Conservation (phyloP, 2,329 filamentous ascomycete species). For the Pyrenophora teres region DNA sequence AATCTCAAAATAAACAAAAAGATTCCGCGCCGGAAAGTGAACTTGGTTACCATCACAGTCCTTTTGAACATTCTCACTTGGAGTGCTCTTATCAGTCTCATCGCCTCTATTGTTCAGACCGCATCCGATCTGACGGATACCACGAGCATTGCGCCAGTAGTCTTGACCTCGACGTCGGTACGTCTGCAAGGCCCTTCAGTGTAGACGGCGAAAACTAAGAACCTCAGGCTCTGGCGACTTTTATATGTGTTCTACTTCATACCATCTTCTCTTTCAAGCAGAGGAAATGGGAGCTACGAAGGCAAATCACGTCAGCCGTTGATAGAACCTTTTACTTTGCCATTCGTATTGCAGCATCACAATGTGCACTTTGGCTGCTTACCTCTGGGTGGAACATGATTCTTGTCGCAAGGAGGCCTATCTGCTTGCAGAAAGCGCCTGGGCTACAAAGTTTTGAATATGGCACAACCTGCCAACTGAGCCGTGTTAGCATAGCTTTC, state of each 20-base stretch:
- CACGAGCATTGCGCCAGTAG: conserved; percentile 36
- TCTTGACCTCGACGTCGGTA: conserved; percentile 43
- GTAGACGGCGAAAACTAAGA: background rate
- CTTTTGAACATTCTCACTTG: conserved; percentile 44
- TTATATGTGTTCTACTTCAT: conserved; percentile 44
- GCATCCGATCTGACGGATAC: conserved; percentile 33
- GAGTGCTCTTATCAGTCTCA: conserved; percentile 37
- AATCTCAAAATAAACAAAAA: conserved; percentile 18
- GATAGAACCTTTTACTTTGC: conserved; percentile 42
- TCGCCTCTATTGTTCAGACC: conserved; percentile 38
- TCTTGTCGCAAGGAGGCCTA: conserved; percentile 43
- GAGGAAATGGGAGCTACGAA: conserved; percentile 35
- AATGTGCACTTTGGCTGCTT: conserved; percentile 46
- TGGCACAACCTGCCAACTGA: conserved; percentile 39
- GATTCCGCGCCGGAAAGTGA: conserved; percentile 37
- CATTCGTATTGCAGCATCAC: conserved; percentile 36
- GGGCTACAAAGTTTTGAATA: conserved; percentile 38
- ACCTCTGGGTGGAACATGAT: conserved; percentile 49
- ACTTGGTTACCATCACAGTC: conserved; percentile 41
- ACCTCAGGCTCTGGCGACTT: conserved; percentile 39
- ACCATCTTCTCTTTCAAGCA: conserved; percentile 42
- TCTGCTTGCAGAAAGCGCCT: conserved; percentile 32
- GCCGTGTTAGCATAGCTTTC: conserved; percentile 37
- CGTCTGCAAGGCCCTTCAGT: conserved; percentile 7
- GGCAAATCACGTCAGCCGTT: conserved; percentile 25